Evolutionary conservation across 2,329 filamentous ascomycete genomes (phyloP).

Genomic region (Diplodia corticola): DNA sequence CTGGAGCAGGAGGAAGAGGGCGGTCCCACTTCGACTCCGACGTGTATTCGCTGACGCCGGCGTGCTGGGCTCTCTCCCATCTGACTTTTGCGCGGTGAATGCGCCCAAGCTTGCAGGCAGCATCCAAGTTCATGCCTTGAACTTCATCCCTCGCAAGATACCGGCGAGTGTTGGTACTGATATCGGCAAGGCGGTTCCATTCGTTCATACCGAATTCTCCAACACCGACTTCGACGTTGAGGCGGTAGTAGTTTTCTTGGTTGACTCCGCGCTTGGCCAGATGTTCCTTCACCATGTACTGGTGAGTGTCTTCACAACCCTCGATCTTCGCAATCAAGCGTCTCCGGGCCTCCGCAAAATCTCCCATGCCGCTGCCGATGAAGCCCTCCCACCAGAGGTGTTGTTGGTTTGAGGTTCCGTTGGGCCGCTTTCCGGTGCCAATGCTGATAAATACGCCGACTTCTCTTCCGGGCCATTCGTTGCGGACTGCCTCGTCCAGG

Average conservation of each 20-base stretch:
- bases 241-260: conserved; percentile 85
- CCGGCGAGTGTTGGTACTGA: conserved; percentile 85
- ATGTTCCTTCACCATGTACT: conserved; percentile 78
- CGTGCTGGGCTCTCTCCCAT: conserved; percentile 54
- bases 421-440: conserved; percentile 84
- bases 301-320: conserved; percentile 87
- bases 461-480: conserved; percentile 93
- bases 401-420: conserved; percentile 66
- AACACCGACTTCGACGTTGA: conserved; percentile 96
- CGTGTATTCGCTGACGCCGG: conserved; percentile 23
- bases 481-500: conserved; percentile 85
- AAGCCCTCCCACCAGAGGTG: conserved; percentile 94
- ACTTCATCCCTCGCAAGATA: conserved; percentile 76
- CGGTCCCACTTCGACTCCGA: conserved; percentile 28
- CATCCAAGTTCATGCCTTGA: conserved; percentile 73
- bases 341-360: conserved; percentile 85
- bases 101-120: conserved; percentile 78
- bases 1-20: conserved; percentile 30
- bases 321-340: conserved; percentile 90
- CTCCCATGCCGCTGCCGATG: conserved; percentile 67
- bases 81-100: conserved; percentile 75
- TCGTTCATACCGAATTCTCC: conserved; percentile 99
- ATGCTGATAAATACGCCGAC: conserved; percentile 90
- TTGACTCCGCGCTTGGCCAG: conserved; percentile 77
- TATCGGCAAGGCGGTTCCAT: conserved; percentile 90